phyloP scores from a whole-genome alignment of 805 yeast species.

The Cyberlindnera maritima region DNA sequence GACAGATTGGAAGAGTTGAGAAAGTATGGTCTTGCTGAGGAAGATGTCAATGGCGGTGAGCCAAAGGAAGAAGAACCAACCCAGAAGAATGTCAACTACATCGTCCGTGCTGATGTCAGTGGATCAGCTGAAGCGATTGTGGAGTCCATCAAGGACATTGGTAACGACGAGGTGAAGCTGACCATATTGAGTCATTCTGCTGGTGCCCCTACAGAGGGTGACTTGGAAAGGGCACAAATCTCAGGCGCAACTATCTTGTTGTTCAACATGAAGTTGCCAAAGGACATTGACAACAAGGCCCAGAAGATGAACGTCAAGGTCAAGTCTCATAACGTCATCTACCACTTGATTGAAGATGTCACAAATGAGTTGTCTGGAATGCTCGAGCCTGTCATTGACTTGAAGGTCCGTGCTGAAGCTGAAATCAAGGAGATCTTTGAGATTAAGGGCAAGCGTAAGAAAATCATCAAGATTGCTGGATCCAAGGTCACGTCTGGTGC shows the following conservation, averaged over 20 bases:
- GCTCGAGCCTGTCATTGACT: constrained; percentile 65
- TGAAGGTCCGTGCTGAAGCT: constrained; percentile 63
- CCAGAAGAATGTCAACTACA: constrained; percentile 47
- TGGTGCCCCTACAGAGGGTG: constrained; percentile 70
- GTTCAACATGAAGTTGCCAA: constrained; percentile 72
- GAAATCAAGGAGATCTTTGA: constrained; percentile 70
- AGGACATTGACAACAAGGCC: constrained; percentile 55
- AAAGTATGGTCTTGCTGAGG: constrained; percentile 55
- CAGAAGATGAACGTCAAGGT: constrained; percentile 54
- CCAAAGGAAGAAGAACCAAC: constrained; percentile 24
- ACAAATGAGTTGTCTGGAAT: constrained; percentile 56
- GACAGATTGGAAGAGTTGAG: constrained; percentile 55
- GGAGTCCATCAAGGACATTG: constrained; percentile 78
- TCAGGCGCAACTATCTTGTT: constrained; percentile 74
- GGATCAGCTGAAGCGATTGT: constrained; percentile 94
- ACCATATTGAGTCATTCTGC: constrained; percentile 72
- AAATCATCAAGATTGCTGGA: constrained; percentile 73
- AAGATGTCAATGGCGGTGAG: constrained; percentile 28
- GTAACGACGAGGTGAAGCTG: constrained; percentile 79
- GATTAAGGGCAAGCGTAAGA: constrained; percentile 57
- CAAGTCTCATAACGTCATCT: constrained; percentile 73
- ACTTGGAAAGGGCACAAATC: constrained; percentile 62
- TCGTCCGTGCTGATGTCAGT: constrained; percentile 86
- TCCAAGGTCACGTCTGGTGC: constrained; percentile 74
- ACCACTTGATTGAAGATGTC: constrained; percentile 83